A percentile compares a stretch with the other conserved stretches of the same genome.
These are phyloP conservation scores for Fagus crenata DNA, from an alignment of 306 rosid genomes.

Conservation along the genomic window DNA sequence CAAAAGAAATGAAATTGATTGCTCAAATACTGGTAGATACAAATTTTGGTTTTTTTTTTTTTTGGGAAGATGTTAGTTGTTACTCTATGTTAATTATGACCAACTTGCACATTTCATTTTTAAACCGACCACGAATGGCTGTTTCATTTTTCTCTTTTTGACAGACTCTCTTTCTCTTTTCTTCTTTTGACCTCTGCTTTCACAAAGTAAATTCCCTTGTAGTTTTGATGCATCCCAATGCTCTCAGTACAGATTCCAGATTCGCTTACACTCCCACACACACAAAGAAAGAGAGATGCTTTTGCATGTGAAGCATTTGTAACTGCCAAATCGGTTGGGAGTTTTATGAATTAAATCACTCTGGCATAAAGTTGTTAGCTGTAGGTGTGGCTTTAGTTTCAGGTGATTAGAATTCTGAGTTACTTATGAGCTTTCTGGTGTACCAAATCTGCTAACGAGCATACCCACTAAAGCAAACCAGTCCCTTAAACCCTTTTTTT, in stretches of 20 bases:
- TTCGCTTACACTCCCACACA: not conserved
- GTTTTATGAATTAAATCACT: conserved; percentile 26
- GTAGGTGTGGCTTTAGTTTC: conserved; percentile 34
- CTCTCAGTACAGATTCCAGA: conserved; percentile 11
- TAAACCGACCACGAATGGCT: not conserved
- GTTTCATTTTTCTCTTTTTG: conserved; percentile 27
- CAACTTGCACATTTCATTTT: not conserved
- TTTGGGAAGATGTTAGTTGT: not conserved
- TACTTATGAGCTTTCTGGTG: conserved; percentile 27
- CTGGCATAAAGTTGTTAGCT: conserved; percentile 37
- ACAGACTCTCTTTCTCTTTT: conserved; percentile 23
- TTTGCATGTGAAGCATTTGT: conserved; percentile 51
- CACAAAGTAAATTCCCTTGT: conserved; percentile 21
- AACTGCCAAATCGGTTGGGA: conserved; percentile 24
- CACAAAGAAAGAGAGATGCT: conserved; percentile 34
- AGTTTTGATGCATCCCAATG: not conserved
- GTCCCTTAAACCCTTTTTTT: conserved; percentile 12
- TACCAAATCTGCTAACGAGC: conserved; percentile 34
- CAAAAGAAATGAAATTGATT: conserved; percentile 27
- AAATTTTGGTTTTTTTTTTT: not conserved
- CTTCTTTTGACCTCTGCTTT: conserved; percentile 32
- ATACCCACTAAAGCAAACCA: conserved; percentile 20
- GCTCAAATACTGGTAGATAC: conserved; percentile 1
- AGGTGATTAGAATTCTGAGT: conserved; percentile 24
- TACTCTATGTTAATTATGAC: no score